Percentiles rank a stretch among this genome's conserved stretches.
These are phyloP conservation scores for Penicillium riverlandense DNA, from an alignment of 495 filamentous ascomycete genomes.

Conservation along the genomic window DNA sequence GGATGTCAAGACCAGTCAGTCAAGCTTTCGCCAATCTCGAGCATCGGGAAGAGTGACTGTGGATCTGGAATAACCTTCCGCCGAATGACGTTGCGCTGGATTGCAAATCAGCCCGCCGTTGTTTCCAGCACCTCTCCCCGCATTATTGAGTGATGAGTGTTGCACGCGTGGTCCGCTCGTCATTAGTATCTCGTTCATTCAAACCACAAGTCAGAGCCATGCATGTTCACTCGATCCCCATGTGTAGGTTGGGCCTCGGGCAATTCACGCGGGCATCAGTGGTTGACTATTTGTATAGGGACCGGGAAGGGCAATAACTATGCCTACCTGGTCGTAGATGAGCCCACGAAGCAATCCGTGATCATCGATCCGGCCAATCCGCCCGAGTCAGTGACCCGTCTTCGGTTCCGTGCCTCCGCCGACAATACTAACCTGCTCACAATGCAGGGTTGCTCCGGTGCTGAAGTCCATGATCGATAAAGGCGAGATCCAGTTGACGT, in stretches of 20 bases:
- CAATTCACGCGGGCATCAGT: not conserved
- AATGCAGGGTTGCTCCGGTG: constrained; percentile 61
- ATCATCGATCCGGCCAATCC: constrained; percentile 94
- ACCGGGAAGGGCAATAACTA: constrained; percentile 89
- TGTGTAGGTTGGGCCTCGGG: constrained; percentile 62
- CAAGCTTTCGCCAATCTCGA: too few species aligned
- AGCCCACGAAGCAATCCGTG: constrained; percentile 85
- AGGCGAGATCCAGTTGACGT: constrained; percentile 72
- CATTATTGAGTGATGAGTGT: constrained; percentile 24
- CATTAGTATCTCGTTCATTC: not conserved
- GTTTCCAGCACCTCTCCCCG: constrained; percentile 4
- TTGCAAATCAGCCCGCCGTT: too few species aligned
- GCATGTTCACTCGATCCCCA: constrained; percentile 97
- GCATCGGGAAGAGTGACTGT: too few species aligned
- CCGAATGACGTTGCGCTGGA: too few species aligned
- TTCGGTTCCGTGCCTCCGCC: too few species aligned
- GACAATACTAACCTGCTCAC: too few species aligned
- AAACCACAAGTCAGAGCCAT: constrained; percentile 44
- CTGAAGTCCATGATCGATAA: constrained; percentile 63
- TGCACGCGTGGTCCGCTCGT: constrained; percentile 11
- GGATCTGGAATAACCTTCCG: too few species aligned
- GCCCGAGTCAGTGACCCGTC: constrained; percentile 58
- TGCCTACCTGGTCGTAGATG: constrained; percentile 90
- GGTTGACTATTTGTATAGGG: constrained; percentile 47
- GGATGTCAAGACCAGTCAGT: too few species aligned